Evolutionary conservation across 805 yeast species (phyloP).

Genomic region (Candida pseudoglaebosa): DNA sequence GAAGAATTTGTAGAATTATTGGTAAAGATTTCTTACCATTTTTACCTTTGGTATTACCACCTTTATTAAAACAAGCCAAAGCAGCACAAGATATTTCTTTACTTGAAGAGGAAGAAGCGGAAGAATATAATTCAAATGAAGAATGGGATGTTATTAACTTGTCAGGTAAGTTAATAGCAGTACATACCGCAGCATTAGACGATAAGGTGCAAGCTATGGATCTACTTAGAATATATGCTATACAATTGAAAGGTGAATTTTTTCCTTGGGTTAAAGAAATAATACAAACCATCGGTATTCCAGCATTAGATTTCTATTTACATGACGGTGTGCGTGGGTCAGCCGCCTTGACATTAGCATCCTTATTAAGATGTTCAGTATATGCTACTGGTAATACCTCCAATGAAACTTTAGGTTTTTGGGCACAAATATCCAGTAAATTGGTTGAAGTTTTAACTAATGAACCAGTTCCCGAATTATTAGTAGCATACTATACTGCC

Average conservation of each 20-base stretch:
- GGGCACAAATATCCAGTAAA: slow-evolving; percentile 68
- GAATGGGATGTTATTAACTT: slow-evolving; percentile 94
- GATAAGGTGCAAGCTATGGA: slow-evolving; percentile 94
- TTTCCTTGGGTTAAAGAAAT: slow-evolving; percentile 79
- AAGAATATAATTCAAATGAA: slow-evolving; percentile 74
- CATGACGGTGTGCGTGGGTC: slow-evolving; percentile 93
- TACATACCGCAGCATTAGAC: slow-evolving; percentile 90
- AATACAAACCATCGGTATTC: slow-evolving; percentile 73
- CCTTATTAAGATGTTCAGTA: slow-evolving; percentile 63
- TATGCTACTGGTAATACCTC: slow-evolving; percentile 54
- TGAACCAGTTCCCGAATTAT: slow-evolving; percentile 81
- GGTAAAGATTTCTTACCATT: slow-evolving; percentile 85
- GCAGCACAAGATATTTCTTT: slow-evolving; percentile 86
- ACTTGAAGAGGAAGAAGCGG: slow-evolving; percentile 84
- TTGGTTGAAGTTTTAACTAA: slow-evolving; percentile 61
- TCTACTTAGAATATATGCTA: slow-evolving; percentile 77
- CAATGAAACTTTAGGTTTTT: slow-evolving; percentile 58
- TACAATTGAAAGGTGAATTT: slow-evolving; percentile 76
- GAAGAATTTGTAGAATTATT: slow-evolving; percentile 80
- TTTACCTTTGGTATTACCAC: slow-evolving; percentile 81
- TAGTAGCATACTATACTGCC: slow-evolving; percentile 73
- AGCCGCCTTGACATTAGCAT: slow-evolving; percentile 83
- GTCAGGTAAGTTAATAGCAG: slow-evolving; percentile 89
- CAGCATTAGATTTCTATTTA: slow-evolving; percentile 84
- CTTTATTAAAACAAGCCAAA: slow-evolving; percentile 80